phyloP scores from a whole-genome alignment of 2,329 filamentous ascomycete genomes.

The Penicillium crustosum region DNA sequence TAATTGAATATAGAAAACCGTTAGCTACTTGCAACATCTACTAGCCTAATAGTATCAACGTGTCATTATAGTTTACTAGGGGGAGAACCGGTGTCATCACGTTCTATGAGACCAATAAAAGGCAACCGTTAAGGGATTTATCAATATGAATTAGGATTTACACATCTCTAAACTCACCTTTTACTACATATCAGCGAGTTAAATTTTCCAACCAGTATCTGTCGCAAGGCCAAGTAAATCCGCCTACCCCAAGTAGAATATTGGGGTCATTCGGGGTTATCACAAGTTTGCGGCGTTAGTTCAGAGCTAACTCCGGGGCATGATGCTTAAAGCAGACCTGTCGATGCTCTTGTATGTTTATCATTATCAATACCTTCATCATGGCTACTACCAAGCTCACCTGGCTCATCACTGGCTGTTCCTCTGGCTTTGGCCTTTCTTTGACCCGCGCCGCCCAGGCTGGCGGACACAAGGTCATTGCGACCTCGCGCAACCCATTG shows the following conservation, averaged over 20 bases:
- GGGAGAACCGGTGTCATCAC: background rate
- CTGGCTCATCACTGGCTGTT: conserved; percentile 25
- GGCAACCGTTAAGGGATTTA: background rate
- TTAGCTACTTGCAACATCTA: background rate
- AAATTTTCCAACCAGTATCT: too few relatives aligned
- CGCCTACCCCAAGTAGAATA: background rate
- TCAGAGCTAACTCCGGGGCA: background rate
- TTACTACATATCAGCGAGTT: background rate
- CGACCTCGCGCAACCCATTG: conserved; percentile 24
- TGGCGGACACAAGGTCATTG: conserved; percentile 27
- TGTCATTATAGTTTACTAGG: background rate
- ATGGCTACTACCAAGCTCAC: background rate
- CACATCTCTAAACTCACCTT: background rate
- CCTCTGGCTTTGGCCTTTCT: conserved; percentile 23
- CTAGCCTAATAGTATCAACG: background rate
- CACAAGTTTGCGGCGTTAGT: background rate
- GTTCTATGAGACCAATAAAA: background rate
- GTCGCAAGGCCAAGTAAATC: background rate
- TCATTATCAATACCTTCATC: background rate
- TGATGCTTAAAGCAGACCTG: background rate
- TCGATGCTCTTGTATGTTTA: background rate
- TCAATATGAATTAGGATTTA: background rate
- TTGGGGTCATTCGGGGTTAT: background rate
- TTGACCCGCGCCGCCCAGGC: conserved; percentile 23
- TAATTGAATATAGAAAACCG: background rate